Conservation (phyloP, 2,329 filamentous ascomycete genomes). For the Diaporthe humulicola region DNA sequence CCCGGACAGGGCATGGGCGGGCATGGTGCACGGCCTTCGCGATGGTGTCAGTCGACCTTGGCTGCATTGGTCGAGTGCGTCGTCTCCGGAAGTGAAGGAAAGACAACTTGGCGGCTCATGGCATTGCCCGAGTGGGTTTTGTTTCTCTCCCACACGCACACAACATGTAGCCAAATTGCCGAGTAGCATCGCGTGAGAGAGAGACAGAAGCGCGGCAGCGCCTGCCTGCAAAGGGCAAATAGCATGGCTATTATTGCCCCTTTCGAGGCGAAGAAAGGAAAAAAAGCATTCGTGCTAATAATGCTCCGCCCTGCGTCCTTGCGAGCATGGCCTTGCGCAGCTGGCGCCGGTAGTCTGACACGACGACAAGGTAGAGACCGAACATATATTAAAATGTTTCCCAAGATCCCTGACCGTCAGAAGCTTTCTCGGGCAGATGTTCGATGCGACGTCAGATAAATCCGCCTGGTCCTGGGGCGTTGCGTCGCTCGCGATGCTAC, state of each 20-base stretch:
- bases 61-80: neutral
- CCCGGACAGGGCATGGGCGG: constrained; percentile 23
- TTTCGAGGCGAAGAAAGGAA: neutral
- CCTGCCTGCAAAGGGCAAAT: constrained; percentile 21
- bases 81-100: neutral
- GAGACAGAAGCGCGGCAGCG: neutral
- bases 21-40: constrained; percentile 21
- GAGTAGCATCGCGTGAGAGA: constrained; percentile 19
- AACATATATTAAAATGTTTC: neutral
- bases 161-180: constrained; percentile 3
- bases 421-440: constrained; percentile 16
- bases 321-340: neutral
- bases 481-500: constrained; percentile 4
- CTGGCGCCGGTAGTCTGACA: constrained; percentile 2
- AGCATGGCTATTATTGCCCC: constrained; percentile 21
- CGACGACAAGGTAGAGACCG: neutral
- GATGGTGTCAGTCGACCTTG: constrained; percentile 16
- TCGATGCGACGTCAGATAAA: constrained; percentile 21
- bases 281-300: neutral
- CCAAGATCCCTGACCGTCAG: constrained; percentile 10
- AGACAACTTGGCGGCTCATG: constrained; percentile 10
- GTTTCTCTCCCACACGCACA: neutral
- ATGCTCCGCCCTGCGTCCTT: neutral
- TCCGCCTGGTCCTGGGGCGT: neutral
- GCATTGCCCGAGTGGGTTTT: neutral